Conservation (phyloP, 768 basidiomycete genomes). For the Pleurotus cornucopiae region DNA sequence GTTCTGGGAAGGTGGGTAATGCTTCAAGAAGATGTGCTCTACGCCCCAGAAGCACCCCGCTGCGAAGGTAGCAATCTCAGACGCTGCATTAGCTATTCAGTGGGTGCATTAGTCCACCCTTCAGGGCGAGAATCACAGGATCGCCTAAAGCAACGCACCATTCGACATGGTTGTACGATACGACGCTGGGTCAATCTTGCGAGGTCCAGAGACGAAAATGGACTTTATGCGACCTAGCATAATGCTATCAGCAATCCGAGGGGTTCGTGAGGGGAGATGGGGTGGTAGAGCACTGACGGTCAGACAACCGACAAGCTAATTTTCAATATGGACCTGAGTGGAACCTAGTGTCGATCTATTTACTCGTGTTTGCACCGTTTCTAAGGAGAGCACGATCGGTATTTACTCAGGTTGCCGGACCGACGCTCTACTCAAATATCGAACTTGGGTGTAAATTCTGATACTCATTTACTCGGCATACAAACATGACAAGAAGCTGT, state of each 20-base stretch:
- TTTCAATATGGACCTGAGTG: neutral
- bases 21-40: constrained; percentile 80
- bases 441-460: too few species aligned
- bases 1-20: constrained; percentile 64
- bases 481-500: too few species aligned
- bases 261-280: neutral
- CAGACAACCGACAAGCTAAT: constrained; percentile 2
- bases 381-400: neutral
- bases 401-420: neutral
- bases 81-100: constrained; percentile 1
- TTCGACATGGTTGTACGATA: constrained; percentile 4
- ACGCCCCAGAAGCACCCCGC: constrained; percentile 80
- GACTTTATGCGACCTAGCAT: constrained; percentile 9
- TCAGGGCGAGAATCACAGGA: constrained; percentile 7
- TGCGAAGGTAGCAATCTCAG: constrained; percentile 1
- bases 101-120: neutral
- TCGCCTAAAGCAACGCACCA: neutral
- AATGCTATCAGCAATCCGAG: neutral
- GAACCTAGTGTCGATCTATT: constrained; percentile 7
- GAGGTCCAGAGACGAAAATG: constrained; percentile 3
- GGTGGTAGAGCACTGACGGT: constrained; percentile 6
- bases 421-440: neutral
- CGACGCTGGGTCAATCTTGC: constrained; percentile 3
- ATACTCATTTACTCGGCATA: too few species aligned
- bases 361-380: neutral